These are phyloP conservation scores for Wakefieldia striispora DNA, from an alignment of 768 basidiomycete species.

Conservation along the genomic window DNA sequence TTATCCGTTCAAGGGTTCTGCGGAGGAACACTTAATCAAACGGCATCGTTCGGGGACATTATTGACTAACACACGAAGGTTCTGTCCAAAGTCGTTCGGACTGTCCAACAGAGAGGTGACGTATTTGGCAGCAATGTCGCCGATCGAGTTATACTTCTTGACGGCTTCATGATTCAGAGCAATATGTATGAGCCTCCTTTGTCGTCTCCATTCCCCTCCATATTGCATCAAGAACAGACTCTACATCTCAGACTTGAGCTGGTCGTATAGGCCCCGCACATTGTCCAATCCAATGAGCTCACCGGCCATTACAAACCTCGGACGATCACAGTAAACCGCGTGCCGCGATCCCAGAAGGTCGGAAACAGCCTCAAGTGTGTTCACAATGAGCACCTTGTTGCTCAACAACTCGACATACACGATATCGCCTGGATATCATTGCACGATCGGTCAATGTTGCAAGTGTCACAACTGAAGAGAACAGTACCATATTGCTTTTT, in stretches of 20 bases:
- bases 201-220: constrained; percentile 17
- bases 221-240: constrained; percentile 24
- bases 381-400: constrained; percentile 28
- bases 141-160: constrained; percentile 30
- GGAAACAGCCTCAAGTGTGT: constrained; percentile 23
- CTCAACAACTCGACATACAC: constrained; percentile 30
- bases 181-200: constrained; percentile 29
- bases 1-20: constrained; percentile 12
- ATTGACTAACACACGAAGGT: constrained; percentile 20
- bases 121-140: constrained; percentile 26
- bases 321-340: constrained; percentile 32
- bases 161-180: constrained; percentile 31
- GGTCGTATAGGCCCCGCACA: not conserved
- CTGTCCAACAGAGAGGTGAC: constrained; percentile 10
- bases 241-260: constrained; percentile 4
- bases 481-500: constrained; percentile 7
- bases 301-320: constrained; percentile 35
- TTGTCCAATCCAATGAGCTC: constrained; percentile 32
- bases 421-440: constrained; percentile 24
- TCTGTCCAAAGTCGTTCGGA: constrained; percentile 17
- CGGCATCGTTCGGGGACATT: not conserved
- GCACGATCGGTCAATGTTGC: not conserved
- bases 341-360: constrained; percentile 32
- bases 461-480: not conserved
- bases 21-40: not conserved